Evolutionary conservation across 208 protist species (phyloP).

Genomic region (Trypanosoma mega): DNA sequence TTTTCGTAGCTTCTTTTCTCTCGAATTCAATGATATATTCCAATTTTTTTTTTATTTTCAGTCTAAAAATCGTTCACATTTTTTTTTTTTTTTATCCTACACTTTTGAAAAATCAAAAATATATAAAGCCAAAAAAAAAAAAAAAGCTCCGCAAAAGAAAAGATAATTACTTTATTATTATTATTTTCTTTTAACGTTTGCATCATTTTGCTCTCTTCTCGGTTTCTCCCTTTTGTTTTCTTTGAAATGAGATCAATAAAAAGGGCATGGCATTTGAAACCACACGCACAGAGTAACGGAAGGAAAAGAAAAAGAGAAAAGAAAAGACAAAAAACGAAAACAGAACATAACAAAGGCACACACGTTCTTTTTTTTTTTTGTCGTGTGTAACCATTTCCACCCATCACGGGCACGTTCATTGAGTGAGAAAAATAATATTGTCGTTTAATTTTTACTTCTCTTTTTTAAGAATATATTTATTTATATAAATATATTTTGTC

Average conservation of each 20-base stretch:
- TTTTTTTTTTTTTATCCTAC: too few species aligned
- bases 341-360: slow-evolving; percentile 1
- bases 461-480: background rate
- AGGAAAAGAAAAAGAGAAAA: slow-evolving; percentile 9
- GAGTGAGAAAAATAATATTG: slow-evolving; percentile 1
- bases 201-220: too few species aligned
- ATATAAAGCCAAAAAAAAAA: too few species aligned
- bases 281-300: background rate
- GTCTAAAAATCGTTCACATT: too few species aligned
- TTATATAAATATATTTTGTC: slow-evolving; percentile 1
- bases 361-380: background rate
- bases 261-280: slow-evolving; percentile 1
- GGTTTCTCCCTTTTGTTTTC: too few species aligned
- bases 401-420: background rate
- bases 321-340: slow-evolving; percentile 14
- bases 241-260: too few species aligned
- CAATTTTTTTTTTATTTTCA: slow-evolving; percentile 11
- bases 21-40: background rate
- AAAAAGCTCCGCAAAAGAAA: too few species aligned
- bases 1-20: too few species aligned
- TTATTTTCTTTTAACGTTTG: too few species aligned
- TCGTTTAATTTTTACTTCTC: slow-evolving; percentile 12
- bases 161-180: too few species aligned
- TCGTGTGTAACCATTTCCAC: background rate
- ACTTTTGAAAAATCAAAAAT: too few species aligned